These are phyloP conservation scores for Blastobotrys capitulatus DNA, from an alignment of 1,139 yeast species.

Conservation along the genomic window DNA sequence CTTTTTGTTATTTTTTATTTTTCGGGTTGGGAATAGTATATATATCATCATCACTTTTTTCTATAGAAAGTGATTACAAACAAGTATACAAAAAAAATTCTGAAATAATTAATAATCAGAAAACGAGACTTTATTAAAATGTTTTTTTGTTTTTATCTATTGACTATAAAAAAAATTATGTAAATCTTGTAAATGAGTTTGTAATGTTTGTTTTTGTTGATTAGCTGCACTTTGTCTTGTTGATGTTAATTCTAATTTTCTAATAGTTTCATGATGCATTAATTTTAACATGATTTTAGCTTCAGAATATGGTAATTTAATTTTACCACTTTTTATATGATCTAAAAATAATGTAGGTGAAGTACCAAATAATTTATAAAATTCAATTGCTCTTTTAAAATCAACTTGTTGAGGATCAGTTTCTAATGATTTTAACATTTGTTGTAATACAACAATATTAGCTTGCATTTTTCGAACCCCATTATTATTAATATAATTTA, in stretches of 20 bases:
- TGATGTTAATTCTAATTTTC: conserved; percentile 24
- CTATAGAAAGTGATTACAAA: too few relatives aligned
- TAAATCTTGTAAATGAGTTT: conserved; percentile 5
- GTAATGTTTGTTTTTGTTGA: conserved; percentile 7
- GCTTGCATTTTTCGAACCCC: conserved; percentile 65
- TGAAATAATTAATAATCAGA: too few relatives aligned
- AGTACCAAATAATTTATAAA: conserved; percentile 49
- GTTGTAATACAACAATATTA: conserved; percentile 70
- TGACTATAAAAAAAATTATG: conserved; percentile 21
- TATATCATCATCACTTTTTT: too few relatives aligned
- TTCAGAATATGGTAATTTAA: conserved; percentile 24
- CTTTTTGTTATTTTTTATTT: too few relatives aligned
- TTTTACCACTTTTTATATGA: conserved; percentile 16
- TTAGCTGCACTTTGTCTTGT: conserved; percentile 26
- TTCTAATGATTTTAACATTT: conserved; percentile 61
- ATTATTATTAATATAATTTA: conserved; percentile 51
- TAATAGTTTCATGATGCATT: conserved; percentile 23
- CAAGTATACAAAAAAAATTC: too few relatives aligned
- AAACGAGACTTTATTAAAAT: too few relatives aligned
- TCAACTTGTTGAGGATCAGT: conserved; percentile 54
- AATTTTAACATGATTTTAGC: conserved; percentile 25
- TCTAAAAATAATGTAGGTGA: conserved; percentile 25
- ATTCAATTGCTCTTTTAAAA: conserved; percentile 51
- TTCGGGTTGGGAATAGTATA: too few relatives aligned
- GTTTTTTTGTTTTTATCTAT: too few relatives aligned